phyloP scores from a whole-genome alignment of 2,329 filamentous ascomycete species.

The Aspergillus ruber region DNA sequence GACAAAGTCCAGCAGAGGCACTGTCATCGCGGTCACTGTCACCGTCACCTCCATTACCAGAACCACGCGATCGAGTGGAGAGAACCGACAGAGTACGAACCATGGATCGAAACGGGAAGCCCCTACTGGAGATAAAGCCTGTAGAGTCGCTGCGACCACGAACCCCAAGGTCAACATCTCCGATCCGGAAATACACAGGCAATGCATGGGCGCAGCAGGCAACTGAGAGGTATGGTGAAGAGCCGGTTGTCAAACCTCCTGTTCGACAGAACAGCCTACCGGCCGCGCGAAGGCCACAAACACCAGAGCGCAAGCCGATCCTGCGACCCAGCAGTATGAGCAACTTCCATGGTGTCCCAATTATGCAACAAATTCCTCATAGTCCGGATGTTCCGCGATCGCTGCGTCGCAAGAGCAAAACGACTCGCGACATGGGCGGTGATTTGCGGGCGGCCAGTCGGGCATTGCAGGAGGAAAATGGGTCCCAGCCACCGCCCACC shows the following conservation, averaged over 20 bases:
- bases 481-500: slow-evolving; percentile 22
- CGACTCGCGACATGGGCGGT: slow-evolving; percentile 62
- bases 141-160: slow-evolving; percentile 30
- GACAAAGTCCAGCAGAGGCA: slow-evolving; percentile 23
- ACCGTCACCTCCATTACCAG: slow-evolving; percentile 26
- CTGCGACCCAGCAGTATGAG: slow-evolving; percentile 44
- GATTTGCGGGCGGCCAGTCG: slow-evolving; percentile 66
- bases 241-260: slow-evolving; percentile 22
- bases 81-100: slow-evolving; percentile 48
- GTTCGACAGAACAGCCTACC: slow-evolving; percentile 12
- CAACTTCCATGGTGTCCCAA: slow-evolving; percentile 40
- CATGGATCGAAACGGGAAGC: slow-evolving; percentile 28
- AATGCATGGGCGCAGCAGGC: slow-evolving; percentile 24
- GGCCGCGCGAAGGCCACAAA: slow-evolving; percentile 25
- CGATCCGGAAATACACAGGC: slow-evolving; percentile 27
- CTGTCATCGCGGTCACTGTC: not conserved
- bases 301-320: slow-evolving; percentile 25
- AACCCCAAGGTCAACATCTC: slow-evolving; percentile 13
- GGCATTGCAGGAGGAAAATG: slow-evolving; percentile 26
- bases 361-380: slow-evolving; percentile 14
- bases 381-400: slow-evolving; percentile 50
- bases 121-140: slow-evolving; percentile 35
- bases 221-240: slow-evolving; percentile 16
- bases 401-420: slow-evolving; percentile 52
- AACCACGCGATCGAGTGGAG: slow-evolving; percentile 39